Evolutionary conservation across 345 rosid genomes (phyloP), one percentile per base, ranked within the genome.

Genomic region (Eucalyptus microcorys): DNA sequence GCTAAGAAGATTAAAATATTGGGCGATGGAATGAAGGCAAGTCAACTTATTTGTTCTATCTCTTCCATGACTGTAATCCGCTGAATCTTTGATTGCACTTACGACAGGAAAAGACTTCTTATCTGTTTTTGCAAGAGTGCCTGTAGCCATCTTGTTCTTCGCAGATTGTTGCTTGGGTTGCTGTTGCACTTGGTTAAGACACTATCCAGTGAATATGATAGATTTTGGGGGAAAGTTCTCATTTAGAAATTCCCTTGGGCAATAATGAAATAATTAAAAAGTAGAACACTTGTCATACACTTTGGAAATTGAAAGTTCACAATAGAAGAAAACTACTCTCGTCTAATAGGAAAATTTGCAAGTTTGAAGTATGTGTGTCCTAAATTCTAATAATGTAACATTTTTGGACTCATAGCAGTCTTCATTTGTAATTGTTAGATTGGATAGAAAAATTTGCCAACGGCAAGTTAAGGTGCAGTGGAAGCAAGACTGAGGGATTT

Each of bases 21-120:
- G 93, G 96, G 92, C 48, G 99, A 96, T 40, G 96, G 94, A 90
- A 91, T 93, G 24, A 95, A 95, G 97, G 98, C 92, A 94, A 92
- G 93, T 91, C 53, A 17, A 27, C 89, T 40, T n/a, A 79, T 86
- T 66, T 10, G 47, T 86, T 17, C 86, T 71, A 5, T 50, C 13
- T 87, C 61, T 71, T 76, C 86, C 40, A 27, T 49, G 64, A 71
- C 37, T 68, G 32, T 49, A 71, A 53, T 87, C 59, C 45, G 11
- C 15, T 40, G 84, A 76, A 11, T 40, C 30, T 76, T 76, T 76
- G 84, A 76, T 37, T 76, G 84, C 27, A 7, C 84, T 22, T 37
- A 21, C 21, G 84, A 66, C 37, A 14, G 40, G 19, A 66, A n/a
- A 61, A 14, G 17, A 64, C 4, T 6, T 76, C 84, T 76, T 40